Evolutionary conservation across 2,329 filamentous ascomycete species (phyloP), one percentile per base, ranked within the genome.

Genomic region (Colletotrichum abscissum): DNA sequence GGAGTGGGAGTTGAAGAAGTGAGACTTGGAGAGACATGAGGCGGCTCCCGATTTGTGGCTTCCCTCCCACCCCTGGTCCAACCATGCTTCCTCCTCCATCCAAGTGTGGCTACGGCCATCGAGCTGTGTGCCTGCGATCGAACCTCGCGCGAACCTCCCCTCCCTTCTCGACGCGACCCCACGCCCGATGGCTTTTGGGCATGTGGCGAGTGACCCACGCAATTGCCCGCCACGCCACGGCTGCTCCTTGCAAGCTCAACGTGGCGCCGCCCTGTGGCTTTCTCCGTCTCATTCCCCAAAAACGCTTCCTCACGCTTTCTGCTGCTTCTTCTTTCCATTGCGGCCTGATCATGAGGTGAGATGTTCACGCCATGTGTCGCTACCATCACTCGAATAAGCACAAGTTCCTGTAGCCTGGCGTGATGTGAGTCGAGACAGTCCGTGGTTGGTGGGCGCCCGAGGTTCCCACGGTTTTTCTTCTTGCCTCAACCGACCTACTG

Each of bases 81-180:
- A 30, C 57, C 22, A 63, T 54, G 54, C 66, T 59, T 65, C 38
- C 35, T 52, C 49, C 12, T 62, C 56, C 67, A 38, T 28, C 22
- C 67, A 38, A 26, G 60, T 70, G 60, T 73, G 71, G 67, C 49
- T 62, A 46, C 62, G 67, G 46, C 56, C 71, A 73, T 73, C 71
- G 71, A 73, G 33, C 46, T 22, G 28, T 62, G 33, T 28, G 67
- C 71, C 35, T 19, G 62, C 33, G 71, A 73, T 73, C 71, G 71
- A 70, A 49, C 42, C 42, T 49, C 42, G 42, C 19, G 42, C 16
- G 52, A 57, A 62, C 55, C 35, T 56, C 35, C 16, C 11, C 60
- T 26, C 26, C 28, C 22, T 14, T 42, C 26, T 38, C 28, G 42
- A 30, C 42, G 28, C 38, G 38, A 49, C 38, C 33, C 30, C 60